Conservation (phyloP, 2,329 filamentous ascomycete genomes). For the Pyricularia sp. region DNA sequence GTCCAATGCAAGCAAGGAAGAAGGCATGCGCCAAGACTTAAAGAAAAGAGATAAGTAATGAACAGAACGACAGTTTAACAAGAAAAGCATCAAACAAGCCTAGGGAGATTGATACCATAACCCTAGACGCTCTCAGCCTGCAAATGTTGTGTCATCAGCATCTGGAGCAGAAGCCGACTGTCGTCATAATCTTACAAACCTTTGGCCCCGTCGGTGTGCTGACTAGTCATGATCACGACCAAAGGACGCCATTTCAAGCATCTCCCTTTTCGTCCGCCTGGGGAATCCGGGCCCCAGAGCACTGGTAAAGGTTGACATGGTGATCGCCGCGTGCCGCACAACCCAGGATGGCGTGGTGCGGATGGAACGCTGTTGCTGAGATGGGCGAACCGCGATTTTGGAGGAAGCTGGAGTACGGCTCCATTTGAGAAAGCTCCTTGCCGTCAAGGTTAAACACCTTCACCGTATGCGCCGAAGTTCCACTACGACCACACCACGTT, state of each 20-base stretch:
- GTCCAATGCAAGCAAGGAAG: neutral
- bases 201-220: neutral
- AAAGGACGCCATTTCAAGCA: neutral
- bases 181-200: neutral
- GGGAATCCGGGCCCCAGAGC: constrained; percentile 33
- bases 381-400: constrained; percentile 75
- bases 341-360: constrained; percentile 83
- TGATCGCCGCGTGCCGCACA: constrained; percentile 80
- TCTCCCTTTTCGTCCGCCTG: neutral
- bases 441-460: constrained; percentile 90
- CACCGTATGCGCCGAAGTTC: constrained; percentile 78
- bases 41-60: neutral
- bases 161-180: neutral
- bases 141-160: neutral
- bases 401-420: constrained; percentile 85
- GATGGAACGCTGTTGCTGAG: constrained; percentile 86
- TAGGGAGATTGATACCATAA: neutral
- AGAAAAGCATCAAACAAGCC: neutral
- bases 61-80: neutral
- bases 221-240: neutral
- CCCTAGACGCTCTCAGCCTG: neutral
- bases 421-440: constrained; percentile 67
- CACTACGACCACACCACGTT: constrained; percentile 38
- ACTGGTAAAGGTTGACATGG: constrained; percentile 82
- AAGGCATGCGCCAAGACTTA: neutral